Evolutionary conservation across 352 stramenopile species (phyloP).

Genomic region (Stramenopiles sp.): DNA sequence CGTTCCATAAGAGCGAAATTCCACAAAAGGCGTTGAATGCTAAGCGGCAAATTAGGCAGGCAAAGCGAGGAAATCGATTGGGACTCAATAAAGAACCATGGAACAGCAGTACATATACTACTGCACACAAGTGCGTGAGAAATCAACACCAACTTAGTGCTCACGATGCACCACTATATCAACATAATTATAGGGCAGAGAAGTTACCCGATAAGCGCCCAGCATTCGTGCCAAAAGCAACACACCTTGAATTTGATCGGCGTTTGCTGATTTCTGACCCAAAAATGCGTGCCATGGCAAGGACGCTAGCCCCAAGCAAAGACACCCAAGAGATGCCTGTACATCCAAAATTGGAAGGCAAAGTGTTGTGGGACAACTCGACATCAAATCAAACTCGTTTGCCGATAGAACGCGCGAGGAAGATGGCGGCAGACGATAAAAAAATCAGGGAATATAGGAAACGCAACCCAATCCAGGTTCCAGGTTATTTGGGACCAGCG

Average conservation of each 20-base stretch:
- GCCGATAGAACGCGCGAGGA: not conserved
- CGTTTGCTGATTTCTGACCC: not conserved
- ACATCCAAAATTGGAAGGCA: constrained; percentile 37
- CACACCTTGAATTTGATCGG: not conserved
- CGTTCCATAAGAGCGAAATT: constrained; percentile 43
- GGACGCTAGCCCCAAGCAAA: constrained; percentile 25
- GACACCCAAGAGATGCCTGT: constrained; percentile 47
- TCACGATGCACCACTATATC: constrained; percentile 40
- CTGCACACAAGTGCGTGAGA: constrained; percentile 16
- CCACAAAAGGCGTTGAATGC: constrained; percentile 33
- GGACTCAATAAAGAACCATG: constrained; percentile 36
- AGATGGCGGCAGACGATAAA: not conserved
- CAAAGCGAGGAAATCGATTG: constrained; percentile 38
- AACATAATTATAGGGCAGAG: constrained; percentile 57
- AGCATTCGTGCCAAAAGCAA: constrained; percentile 37
- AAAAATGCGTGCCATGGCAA: not conserved
- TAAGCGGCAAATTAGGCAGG: constrained; percentile 41
- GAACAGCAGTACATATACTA: constrained; percentile 29
- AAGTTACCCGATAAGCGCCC: constrained; percentile 51
- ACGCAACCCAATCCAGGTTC: not conserved
- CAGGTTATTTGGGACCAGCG: not conserved
- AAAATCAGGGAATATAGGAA: not conserved
- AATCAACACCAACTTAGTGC: constrained; percentile 41
- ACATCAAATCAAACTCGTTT: not conserved
- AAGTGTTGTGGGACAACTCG: constrained; percentile 40